Base-by-base conservation (phyloP, 2,329 filamentous ascomycete genomes). In the Fusarium sp. region DNA sequence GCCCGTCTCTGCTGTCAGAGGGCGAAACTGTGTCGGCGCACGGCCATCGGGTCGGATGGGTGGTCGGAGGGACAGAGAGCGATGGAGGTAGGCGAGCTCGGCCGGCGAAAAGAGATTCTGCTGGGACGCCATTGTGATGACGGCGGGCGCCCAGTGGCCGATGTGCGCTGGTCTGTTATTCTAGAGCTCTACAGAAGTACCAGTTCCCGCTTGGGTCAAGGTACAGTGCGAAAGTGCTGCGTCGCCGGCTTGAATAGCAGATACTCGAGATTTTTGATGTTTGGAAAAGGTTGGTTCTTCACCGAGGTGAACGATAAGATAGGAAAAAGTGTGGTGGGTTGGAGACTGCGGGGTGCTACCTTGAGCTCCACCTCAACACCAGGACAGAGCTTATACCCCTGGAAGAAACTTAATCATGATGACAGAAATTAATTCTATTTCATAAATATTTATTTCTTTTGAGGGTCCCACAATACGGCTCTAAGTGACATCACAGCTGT, bases 81-180 rank as follows among this genome's bases (percentile, higher is more conserved):
- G 90, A 86, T 97, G 94, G 54, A 98, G 90, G 84, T 98, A 99
- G 75, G 95, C 94, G 76, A 99, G 93, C 84, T 99, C 96, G 77
- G 96, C 94, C 50, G 96, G 95, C 57, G 95, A 98, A 81, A 98
- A 91, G 74, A 94, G 91, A 76, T 90, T 89, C 82, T 90, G 89
- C 76, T 90, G 89, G 73, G 89, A 88, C 41, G 91, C 86, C 89
- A 94, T 92, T 30, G n/a, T 65, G 57, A 60, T 48, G 15, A 43
- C 36, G 40, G 23, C 47, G 34, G 18, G 15, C 34, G 9, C 37
- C 46, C 65, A 54, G 27, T 47, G 13, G 43, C 27, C 16, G 34
- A 36, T 44, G 2, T 55, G 10, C 15, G 12, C 27, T 12, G 11
- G 4, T 36, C 18, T 7, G 6, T 40, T 37, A 8, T 47, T 23